Evolutionary conservation across 1,284 basidiomycete species (phyloP).

Genomic region (Microbotryum lychnidis-dioicae): DNA sequence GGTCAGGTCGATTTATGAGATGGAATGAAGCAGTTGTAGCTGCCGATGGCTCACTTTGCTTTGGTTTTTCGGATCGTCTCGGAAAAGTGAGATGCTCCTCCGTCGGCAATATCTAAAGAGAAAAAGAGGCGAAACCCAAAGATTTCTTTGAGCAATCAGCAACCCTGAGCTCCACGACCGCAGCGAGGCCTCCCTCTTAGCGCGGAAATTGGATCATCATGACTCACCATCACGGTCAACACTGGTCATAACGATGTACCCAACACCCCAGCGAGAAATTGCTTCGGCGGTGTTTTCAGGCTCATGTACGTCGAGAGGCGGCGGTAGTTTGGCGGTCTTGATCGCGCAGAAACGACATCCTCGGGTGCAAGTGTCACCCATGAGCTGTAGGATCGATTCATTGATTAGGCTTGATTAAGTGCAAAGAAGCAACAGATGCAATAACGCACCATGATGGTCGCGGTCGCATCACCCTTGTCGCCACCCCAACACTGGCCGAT

Average conservation of each 20-base stretch:
- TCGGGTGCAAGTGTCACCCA: slow-evolving; percentile 99
- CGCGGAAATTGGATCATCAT: not conserved
- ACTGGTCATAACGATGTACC: slow-evolving; percentile 94
- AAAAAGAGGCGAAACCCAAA: not conserved
- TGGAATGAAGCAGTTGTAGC: not conserved
- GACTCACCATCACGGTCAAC: slow-evolving; percentile 87
- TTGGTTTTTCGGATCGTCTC: slow-evolving; percentile 93
- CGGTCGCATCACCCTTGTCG: slow-evolving; percentile 72
- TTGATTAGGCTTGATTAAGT: not conserved
- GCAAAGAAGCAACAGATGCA: not conserved
- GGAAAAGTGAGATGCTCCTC: slow-evolving; percentile 88
- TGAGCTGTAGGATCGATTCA: slow-evolving; percentile 52
- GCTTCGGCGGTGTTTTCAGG: slow-evolving; percentile 98
- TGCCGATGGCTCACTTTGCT: slow-evolving; percentile 57
- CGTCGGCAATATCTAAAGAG: slow-evolving; percentile 73
- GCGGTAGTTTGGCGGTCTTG: slow-evolving; percentile 81
- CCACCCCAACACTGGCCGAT: slow-evolving; percentile 99
- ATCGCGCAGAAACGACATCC: slow-evolving; percentile 97
- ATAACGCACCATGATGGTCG: slow-evolving; percentile 87
- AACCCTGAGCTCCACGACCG: not conserved
- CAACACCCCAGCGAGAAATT: slow-evolving; percentile 93
- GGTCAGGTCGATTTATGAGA: not conserved
- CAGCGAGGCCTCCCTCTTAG: no score
- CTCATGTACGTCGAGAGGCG: slow-evolving; percentile 89
- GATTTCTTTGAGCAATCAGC: not conserved